Conservation (phyloP, 2,329 filamentous ascomycete genomes). For the Aspergillus latus region DNA sequence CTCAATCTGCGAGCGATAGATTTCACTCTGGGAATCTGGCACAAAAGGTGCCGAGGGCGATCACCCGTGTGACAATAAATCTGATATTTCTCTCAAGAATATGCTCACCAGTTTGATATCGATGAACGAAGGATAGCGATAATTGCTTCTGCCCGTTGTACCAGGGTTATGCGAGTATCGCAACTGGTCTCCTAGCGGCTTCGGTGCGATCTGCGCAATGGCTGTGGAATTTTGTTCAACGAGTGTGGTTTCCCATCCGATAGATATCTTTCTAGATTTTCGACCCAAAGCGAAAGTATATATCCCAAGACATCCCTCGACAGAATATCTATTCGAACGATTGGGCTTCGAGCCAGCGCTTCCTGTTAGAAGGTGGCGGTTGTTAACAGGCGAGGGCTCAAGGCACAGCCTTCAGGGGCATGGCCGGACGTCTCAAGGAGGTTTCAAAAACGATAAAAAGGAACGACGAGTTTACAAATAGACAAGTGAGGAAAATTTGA, state of each 20-base stretch:
- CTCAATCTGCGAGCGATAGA: neutral
- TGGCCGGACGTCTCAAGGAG: slow-evolving; percentile 7
- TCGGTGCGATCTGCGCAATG: slow-evolving; percentile 1
- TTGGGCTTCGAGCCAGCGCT: neutral
- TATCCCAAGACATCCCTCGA: neutral
- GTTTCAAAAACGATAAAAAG: slow-evolving; percentile 9
- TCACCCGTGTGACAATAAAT: neutral
- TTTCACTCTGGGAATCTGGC: neutral
- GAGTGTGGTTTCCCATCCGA: neutral
- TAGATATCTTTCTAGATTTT: neutral
- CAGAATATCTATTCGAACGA: neutral
- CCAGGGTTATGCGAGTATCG: neutral
- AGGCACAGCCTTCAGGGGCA: slow-evolving; percentile 10
- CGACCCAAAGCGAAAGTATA: neutral
- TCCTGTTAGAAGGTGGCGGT: neutral
- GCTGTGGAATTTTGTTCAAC: neutral
- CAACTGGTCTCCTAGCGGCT: neutral
- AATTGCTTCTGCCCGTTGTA: slow-evolving; percentile 3
- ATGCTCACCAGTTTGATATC: neutral
- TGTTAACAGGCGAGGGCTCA: neutral
- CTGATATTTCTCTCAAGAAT: neutral
- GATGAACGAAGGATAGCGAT: neutral
- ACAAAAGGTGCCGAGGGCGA: neutral
- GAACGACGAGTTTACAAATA: neutral
- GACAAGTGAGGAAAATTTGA: neutral